Evolutionary conservation across 78 protist species (phyloP).

Genomic region (Anaeramoeba flamelloides): DNA sequence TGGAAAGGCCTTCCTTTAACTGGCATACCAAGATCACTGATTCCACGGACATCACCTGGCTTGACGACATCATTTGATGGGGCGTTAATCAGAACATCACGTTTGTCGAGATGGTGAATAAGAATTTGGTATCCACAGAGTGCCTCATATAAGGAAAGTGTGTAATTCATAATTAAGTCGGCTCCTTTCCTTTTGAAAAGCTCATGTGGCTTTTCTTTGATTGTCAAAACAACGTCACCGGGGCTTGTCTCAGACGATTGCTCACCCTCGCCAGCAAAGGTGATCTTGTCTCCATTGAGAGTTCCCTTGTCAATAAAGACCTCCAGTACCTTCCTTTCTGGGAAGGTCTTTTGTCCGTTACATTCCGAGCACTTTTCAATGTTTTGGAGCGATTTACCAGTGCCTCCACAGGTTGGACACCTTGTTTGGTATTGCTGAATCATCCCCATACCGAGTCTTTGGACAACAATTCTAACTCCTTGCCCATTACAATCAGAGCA

Average conservation of each 20-base stretch:
- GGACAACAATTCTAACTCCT: background rate
- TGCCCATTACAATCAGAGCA: background rate
- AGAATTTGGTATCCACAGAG: constrained; percentile 18
- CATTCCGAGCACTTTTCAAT: background rate
- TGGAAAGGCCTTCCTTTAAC: no score
- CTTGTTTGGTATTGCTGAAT: background rate
- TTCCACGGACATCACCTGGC: no score
- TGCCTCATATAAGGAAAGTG: constrained; percentile 16
- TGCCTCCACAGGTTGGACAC: background rate
- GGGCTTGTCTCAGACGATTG: no score
- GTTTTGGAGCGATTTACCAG: background rate
- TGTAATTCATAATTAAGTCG: constrained; percentile 7
- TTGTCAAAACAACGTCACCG: constrained; percentile 40
- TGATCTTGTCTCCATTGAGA: background rate
- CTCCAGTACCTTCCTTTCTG: background rate
- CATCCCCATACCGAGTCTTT: background rate
- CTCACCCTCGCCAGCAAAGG: background rate
- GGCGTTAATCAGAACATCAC: no score
- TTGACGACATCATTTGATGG: no score
- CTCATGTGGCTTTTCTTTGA: constrained; percentile 38
- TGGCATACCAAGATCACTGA: no score
- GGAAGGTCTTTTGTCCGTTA: background rate
- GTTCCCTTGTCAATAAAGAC: background rate
- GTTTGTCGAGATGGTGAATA: no score
- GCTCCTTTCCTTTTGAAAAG: constrained; percentile 37